Evolutionary conservation across 768 basidiomycete species (phyloP).

Genomic region (Boletus coccyginus): DNA sequence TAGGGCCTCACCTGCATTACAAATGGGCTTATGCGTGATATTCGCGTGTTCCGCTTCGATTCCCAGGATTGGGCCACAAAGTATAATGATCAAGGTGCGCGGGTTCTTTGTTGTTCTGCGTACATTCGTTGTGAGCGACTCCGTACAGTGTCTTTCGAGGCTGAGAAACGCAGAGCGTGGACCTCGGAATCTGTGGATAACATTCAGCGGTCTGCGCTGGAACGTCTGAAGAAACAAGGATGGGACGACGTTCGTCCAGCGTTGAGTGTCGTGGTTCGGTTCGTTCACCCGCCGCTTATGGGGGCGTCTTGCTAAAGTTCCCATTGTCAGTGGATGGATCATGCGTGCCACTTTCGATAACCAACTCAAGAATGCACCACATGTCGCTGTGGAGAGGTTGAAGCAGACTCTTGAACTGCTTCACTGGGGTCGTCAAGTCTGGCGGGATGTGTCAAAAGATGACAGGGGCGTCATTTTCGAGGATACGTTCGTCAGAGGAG

Average conservation of each 20-base stretch:
- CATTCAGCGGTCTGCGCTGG: not conserved
- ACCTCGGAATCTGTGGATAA: not conserved
- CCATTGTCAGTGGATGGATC: not conserved
- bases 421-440: conserved; percentile 3
- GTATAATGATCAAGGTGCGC: not conserved
- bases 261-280: not conserved
- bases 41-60: not conserved
- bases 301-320: not conserved
- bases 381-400: not conserved
- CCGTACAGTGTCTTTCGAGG: not conserved
- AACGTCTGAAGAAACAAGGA: not conserved
- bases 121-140: not conserved
- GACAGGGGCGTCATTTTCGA: not conserved
- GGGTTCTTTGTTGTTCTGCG: not conserved
- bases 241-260: conserved; percentile 1
- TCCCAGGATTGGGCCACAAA: not conserved
- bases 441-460: not conserved
- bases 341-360: not conserved
- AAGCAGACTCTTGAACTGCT: not conserved
- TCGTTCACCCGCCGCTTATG: not conserved
- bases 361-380: not conserved
- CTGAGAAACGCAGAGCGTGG: not conserved
- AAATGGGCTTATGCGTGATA: not conserved
- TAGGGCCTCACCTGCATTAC: not conserved
- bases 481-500: conserved; percentile 1